Evolutionary conservation across 139 green algal genomes (phyloP).

Genomic region (Picochlorum sp.): DNA sequence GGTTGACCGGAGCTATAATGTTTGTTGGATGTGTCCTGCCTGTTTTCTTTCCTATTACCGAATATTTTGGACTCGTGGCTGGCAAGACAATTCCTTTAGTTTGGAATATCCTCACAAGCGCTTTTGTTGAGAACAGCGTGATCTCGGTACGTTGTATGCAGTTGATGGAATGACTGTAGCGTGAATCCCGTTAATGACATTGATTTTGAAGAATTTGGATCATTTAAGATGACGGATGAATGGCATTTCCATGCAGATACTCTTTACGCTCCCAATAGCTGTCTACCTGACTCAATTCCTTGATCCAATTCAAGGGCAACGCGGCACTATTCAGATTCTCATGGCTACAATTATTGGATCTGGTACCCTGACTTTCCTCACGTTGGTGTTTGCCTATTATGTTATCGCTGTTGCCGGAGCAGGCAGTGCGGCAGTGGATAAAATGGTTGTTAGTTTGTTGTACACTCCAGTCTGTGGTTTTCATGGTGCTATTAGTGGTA

Average conservation of each 20-base stretch:
- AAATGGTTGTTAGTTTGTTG: slow-evolving; percentile 1
- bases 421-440: neutral
- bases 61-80: slow-evolving; percentile 15
- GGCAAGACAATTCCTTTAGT: slow-evolving; percentile 17
- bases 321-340: slow-evolving; percentile 72
- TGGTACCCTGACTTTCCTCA: slow-evolving; percentile 40
- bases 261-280: neutral
- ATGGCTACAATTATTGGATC: slow-evolving; percentile 30
- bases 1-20: too few species aligned
- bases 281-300: slow-evolving; percentile 13
- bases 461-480: slow-evolving; percentile 74
- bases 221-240: too few species aligned
- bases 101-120: slow-evolving; percentile 29
- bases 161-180: neutral
- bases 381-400: slow-evolving; percentile 51
- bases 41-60: neutral
- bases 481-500: slow-evolving; percentile 63
- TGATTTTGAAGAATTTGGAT: too few species aligned
- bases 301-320: slow-evolving; percentile 73
- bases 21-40: neutral
- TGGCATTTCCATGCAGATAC: neutral
- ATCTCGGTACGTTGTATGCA: slow-evolving; percentile 11
- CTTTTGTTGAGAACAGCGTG: slow-evolving; percentile 15
- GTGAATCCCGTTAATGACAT: too few species aligned
- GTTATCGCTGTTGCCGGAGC: neutral